Percentiles rank a stretch among this genome's conserved stretches.
These are phyloP conservation scores for Podospora pseudocomata DNA, from an alignment of 495 filamentous ascomycete genomes.

Conservation along the genomic window DNA sequence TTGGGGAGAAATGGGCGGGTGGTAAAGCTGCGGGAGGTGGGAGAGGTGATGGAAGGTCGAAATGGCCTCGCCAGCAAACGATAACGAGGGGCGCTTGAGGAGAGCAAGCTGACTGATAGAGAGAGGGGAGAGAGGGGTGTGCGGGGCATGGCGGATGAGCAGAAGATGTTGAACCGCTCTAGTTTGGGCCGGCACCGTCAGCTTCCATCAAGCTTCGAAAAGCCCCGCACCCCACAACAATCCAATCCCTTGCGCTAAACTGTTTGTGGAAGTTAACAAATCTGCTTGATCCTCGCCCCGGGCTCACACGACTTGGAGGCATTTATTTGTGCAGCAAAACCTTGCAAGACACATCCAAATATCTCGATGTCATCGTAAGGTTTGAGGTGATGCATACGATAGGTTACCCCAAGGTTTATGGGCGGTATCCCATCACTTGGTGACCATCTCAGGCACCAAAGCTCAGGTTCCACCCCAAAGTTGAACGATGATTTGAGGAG, in stretches of 20 bases:
- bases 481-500: too few relatives aligned
- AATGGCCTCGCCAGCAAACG: neutral
- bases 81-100: slow-evolving; percentile 9
- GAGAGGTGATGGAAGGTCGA: neutral
- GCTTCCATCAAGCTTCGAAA: neutral
- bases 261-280: neutral
- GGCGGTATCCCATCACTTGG: too few relatives aligned
- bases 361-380: too few relatives aligned
- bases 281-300: too few relatives aligned
- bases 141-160: slow-evolving; percentile 18
- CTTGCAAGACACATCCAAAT: too few relatives aligned
- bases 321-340: too few relatives aligned
- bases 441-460: too few relatives aligned
- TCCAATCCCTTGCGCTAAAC: neutral
- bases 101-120: slow-evolving; percentile 4
- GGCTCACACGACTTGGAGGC: too few relatives aligned
- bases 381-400: too few relatives aligned
- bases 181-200: neutral
- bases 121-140: slow-evolving; percentile 16
- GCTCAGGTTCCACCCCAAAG: too few relatives aligned
- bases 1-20: neutral
- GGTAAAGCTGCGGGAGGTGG: neutral
- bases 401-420: too few relatives aligned
- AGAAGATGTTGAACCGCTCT: slow-evolving; percentile 7
- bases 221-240: neutral